A percentile compares a stretch with the other conserved stretches of the same genome.
Evolutionary conservation across 2,329 filamentous ascomycete genomes (phyloP).

Genomic region (Canariomyces notabilis): DNA sequence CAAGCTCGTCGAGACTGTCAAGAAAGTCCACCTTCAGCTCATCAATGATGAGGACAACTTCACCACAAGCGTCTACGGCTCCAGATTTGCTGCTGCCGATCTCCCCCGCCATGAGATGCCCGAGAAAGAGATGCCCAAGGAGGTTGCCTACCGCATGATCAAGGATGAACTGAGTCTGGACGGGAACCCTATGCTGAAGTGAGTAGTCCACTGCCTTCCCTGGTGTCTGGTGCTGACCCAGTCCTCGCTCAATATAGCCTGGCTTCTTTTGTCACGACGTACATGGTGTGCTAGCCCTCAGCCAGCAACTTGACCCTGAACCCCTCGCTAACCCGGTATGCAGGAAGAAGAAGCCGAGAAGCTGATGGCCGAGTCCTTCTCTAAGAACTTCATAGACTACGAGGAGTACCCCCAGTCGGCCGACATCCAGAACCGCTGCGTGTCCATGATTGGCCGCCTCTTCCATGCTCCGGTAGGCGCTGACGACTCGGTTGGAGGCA

Average conservation of each 20-base stretch:
- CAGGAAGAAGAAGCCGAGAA: constrained; percentile 92
- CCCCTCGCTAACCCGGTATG: constrained; percentile 2
- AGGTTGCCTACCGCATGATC: constrained; percentile 95
- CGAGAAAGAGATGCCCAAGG: constrained; percentile 81
- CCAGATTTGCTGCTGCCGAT: constrained; percentile 73
- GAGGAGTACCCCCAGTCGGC: constrained; percentile 78
- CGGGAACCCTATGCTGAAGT: constrained; percentile 84
- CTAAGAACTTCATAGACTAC: constrained; percentile 94
- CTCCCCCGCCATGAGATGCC: constrained; percentile 83
- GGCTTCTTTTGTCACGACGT: constrained; percentile 91
- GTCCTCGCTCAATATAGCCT: constrained; percentile 47
- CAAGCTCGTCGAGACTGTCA: constrained; percentile 33
- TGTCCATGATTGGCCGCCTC: constrained; percentile 82
- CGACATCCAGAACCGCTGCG: constrained; percentile 87
- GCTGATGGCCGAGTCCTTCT: constrained; percentile 87
- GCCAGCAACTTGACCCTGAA: not conserved
- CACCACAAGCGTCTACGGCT: constrained; percentile 82
- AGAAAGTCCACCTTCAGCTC: constrained; percentile 44
- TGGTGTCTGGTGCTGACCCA: not conserved
- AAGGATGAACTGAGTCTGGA: constrained; percentile 90
- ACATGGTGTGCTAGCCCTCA: constrained; percentile 61
- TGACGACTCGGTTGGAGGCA: constrained; percentile 44
- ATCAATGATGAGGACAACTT: constrained; percentile 52
- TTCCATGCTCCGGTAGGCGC: constrained; percentile 68
- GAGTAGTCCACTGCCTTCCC: constrained; percentile 26